These are phyloP conservation scores for Lactarius hengduanensis DNA, from an alignment of 768 basidiomycete species.

Conservation along the genomic window DNA sequence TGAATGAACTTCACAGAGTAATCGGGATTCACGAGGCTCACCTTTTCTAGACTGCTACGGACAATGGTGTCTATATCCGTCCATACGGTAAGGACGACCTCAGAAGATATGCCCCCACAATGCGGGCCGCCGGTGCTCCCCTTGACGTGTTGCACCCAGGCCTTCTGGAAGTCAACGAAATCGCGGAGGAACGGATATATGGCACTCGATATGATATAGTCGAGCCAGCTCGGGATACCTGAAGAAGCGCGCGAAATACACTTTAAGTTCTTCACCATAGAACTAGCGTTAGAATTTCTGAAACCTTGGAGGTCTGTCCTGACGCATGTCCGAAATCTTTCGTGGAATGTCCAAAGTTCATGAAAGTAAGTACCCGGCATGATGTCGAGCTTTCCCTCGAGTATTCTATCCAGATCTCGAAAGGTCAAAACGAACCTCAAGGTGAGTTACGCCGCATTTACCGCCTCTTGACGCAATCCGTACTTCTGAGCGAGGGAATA, in stretches of 20 bases:
- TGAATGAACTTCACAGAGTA: neutral
- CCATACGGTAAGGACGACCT: constrained; percentile 8
- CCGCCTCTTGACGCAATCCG: too few relatives aligned
- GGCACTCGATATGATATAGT: accelerated
- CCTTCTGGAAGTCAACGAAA: neutral
- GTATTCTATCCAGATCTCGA: neutral
- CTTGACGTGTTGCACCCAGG: neutral
- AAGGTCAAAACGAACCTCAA: neutral
- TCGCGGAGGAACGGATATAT: neutral
- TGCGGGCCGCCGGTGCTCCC: too few relatives aligned
- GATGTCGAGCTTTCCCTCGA: neutral
- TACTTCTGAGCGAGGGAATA: too few relatives aligned
- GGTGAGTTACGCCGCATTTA: too few relatives aligned
- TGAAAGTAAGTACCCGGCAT: constrained; percentile 9
- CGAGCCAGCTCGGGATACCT: neutral
- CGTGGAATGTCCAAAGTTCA: constrained; percentile 26
- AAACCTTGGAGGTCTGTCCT: neutral
- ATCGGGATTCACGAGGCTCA: neutral
- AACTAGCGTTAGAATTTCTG: neutral
- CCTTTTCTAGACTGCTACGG: neutral
- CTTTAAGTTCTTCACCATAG: neutral
- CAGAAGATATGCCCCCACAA: too few relatives aligned
- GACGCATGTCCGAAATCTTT: neutral
- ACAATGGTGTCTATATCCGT: neutral
- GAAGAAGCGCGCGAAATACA: neutral